Conservation (phyloP, 2,329 filamentous ascomycete genomes). For the Blastomyces emzantsi region DNA sequence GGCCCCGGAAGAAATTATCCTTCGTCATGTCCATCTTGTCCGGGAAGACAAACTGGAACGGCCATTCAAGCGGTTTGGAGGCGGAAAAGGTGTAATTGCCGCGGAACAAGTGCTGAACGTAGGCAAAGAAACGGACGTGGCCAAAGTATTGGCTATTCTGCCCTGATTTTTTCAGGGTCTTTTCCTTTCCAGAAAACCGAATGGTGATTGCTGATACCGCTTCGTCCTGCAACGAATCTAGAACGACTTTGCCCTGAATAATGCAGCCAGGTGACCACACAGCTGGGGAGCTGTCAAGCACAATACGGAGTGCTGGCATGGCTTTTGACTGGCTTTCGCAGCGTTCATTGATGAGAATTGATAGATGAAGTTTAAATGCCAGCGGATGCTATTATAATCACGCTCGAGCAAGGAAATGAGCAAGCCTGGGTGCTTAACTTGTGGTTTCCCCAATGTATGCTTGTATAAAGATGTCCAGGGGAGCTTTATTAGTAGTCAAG, state of each 20-base stretch:
- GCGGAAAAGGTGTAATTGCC: constrained; percentile 1
- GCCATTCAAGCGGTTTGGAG: constrained; percentile 1
- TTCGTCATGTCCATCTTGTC: not conserved
- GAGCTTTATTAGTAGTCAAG: not conserved
- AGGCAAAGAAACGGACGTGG: not conserved
- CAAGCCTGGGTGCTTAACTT: not conserved
- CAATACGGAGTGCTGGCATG: constrained; percentile 3
- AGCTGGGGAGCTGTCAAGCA: not conserved
- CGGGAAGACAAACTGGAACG: constrained; percentile 4
- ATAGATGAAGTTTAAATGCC: not conserved
- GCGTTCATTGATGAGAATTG: not conserved
- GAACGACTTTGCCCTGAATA: constrained; percentile 3
- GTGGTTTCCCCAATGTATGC: not conserved
- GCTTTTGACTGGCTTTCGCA: not conserved
- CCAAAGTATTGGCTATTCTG: not conserved
- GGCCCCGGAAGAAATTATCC: not conserved
- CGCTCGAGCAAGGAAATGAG: not conserved
- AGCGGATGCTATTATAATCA: not conserved
- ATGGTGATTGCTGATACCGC: not conserved
- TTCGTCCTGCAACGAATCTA: not conserved
- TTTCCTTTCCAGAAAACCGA: not conserved
- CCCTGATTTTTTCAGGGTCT: not conserved
- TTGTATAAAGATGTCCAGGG: not conserved
- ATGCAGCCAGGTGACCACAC: constrained; percentile 1
- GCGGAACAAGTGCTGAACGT: not conserved